These are phyloP conservation scores for Calcarisporium arbuscula DNA, from an alignment of 2,329 filamentous ascomycete species.

Conservation along the genomic window DNA sequence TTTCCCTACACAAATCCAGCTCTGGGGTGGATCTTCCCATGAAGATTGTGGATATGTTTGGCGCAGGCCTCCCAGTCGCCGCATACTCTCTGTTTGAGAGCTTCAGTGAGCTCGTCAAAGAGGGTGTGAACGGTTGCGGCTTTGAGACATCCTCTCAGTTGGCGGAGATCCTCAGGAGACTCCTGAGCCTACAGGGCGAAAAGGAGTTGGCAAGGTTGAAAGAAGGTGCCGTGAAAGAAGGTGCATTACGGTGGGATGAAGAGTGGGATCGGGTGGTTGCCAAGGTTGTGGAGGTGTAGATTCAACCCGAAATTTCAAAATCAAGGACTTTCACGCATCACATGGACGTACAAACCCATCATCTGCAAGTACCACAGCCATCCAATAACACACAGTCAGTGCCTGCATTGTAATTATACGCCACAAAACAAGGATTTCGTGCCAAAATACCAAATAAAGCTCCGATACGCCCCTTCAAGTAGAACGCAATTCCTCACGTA, in stretches of 20 bases:
- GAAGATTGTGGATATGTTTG: constrained; percentile 99
- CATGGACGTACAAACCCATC: too few species aligned
- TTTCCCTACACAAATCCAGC: constrained; percentile 87
- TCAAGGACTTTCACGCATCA: too few species aligned
- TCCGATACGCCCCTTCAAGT: neutral
- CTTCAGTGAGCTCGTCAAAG: constrained; percentile 83
- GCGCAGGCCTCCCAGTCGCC: constrained; percentile 81
- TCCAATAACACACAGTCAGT: too few species aligned
- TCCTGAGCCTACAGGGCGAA: constrained; percentile 51
- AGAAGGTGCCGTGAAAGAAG: constrained; percentile 67
- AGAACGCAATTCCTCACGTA: neutral
- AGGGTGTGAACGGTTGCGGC: constrained; percentile 78
- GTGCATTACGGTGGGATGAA: constrained; percentile 75
- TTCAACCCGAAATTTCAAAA: too few species aligned
- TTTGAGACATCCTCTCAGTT: constrained; percentile 70
- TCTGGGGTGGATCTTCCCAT: constrained; percentile 95
- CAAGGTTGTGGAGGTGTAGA: constrained; percentile 63
- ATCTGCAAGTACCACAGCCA: too few species aligned
- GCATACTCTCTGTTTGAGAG: constrained; percentile 84
- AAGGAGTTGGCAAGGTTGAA: constrained; percentile 55
- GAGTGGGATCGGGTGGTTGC: constrained; percentile 87
- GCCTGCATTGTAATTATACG: too few species aligned
- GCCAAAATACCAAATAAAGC: too few species aligned
- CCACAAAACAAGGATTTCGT: too few species aligned
- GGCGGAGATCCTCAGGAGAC: constrained; percentile 50